Percentiles rank a stretch among this genome's conserved stretches.
Evolutionary conservation across 1,284 basidiomycete genomes (phyloP).

Genomic region (Tetrapyrgos nigripes): DNA sequence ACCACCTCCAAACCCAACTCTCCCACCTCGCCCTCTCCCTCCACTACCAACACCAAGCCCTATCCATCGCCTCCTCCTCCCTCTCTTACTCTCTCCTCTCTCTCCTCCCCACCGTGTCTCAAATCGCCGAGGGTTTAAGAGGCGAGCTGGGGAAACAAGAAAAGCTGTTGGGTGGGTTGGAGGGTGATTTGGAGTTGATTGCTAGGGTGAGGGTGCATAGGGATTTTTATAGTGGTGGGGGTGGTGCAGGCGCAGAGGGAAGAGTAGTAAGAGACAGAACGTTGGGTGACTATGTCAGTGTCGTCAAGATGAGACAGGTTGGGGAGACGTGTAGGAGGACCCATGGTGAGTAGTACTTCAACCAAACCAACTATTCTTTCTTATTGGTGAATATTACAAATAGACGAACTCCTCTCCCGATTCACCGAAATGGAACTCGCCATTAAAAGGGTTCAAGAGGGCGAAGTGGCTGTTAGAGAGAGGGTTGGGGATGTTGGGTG

Average conservation of each 20-base stretch:
- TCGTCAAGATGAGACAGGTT: slow-evolving; percentile 80
- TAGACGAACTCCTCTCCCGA: slow-evolving; percentile 62
- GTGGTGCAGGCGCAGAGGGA: slow-evolving; percentile 73
- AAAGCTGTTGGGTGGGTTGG: slow-evolving; percentile 61
- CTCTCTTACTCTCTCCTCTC: slow-evolving; percentile 66
- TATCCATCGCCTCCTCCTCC: too few relatives aligned
- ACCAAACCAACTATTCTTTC: background rate
- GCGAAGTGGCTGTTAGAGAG: slow-evolving; percentile 63
- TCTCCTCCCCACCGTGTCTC: slow-evolving; percentile 21
- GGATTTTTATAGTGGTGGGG: slow-evolving; percentile 71
- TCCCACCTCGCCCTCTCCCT: too few relatives aligned
- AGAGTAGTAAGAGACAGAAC: slow-evolving; percentile 65
- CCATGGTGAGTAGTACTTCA: slow-evolving; percentile 56
- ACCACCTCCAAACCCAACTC: too few relatives aligned
- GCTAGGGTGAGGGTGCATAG: slow-evolving; percentile 68
- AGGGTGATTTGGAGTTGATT: slow-evolving; percentile 74
- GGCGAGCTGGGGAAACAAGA: slow-evolving; percentile 71
- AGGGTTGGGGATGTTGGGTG: slow-evolving; percentile 57
- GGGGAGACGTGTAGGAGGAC: slow-evolving; percentile 75
- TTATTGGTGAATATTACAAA: background rate
- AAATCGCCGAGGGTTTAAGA: slow-evolving; percentile 57
- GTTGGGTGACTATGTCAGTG: slow-evolving; percentile 82
- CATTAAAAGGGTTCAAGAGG: slow-evolving; percentile 60
- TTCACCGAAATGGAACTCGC: slow-evolving; percentile 61
- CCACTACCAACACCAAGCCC: too few relatives aligned